phyloP scores from a whole-genome alignment of 2,329 filamentous ascomycete genomes.

The Clarireedia homoeocarpa region DNA sequence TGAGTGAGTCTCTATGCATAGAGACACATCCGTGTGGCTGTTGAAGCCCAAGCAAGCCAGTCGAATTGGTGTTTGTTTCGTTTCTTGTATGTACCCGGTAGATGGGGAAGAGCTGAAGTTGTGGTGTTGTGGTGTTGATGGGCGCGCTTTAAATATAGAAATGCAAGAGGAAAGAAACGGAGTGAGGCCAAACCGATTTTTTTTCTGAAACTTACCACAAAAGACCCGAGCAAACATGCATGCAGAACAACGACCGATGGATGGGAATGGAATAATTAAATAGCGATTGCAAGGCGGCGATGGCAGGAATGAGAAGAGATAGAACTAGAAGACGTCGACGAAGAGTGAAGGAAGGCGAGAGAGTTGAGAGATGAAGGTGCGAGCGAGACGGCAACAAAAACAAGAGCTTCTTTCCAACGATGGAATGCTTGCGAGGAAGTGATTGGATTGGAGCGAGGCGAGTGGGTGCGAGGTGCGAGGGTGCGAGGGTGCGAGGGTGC shows the following conservation, averaged over 20 bases:
- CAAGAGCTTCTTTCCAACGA: neutral
- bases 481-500: too few relatives aligned
- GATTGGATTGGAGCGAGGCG: neutral
- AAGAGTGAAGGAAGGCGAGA: neutral
- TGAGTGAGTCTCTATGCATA: neutral
- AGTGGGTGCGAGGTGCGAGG: neutral
- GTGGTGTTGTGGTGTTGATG: neutral
- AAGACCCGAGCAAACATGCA: neutral
- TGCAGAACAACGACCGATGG: neutral
- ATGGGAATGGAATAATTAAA: neutral
- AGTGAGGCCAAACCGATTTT: neutral
- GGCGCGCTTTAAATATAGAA: conserved; percentile 4
- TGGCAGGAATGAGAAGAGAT: neutral
- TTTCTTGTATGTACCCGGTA: neutral
- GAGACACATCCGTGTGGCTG: neutral
- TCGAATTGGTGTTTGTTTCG: neutral
- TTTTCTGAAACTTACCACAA: neutral
- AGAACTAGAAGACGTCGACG: neutral
- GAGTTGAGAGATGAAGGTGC: neutral
- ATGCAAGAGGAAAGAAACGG: neutral
- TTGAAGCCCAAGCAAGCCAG: neutral
- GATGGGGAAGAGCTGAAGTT: neutral
- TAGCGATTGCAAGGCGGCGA: neutral
- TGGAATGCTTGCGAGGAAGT: neutral
- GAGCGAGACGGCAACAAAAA: neutral